Evolutionary conservation across 176 grass and related monocot genomes (phyloP).

Genomic region (Carex pumila): DNA sequence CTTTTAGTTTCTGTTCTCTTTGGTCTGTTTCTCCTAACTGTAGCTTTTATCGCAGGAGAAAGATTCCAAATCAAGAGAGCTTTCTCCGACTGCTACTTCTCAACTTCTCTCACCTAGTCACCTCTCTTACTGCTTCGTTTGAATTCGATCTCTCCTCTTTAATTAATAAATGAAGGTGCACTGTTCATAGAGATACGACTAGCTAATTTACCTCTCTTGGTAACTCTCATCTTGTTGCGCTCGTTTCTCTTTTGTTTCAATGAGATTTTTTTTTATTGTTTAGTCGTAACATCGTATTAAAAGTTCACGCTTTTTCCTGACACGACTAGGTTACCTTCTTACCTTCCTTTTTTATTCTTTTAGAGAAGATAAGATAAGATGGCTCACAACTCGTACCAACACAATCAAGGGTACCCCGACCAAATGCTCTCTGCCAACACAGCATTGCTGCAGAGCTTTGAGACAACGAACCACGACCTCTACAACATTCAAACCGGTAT

Average conservation of each 20-base stretch:
- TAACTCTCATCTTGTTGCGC: neutral
- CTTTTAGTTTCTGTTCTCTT: conserved; percentile 12
- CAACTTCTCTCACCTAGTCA: neutral
- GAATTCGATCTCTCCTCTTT: neutral
- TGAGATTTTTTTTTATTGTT: neutral
- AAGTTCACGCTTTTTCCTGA: conserved; percentile 4
- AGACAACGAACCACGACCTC: conserved; percentile 39
- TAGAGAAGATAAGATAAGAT: conserved; percentile 28
- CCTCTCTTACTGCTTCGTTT: conserved; percentile 8
- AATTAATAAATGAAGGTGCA: neutral
- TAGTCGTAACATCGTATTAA: conserved; percentile 30
- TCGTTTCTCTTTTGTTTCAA: neutral
- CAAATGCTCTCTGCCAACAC: conserved; percentile 17
- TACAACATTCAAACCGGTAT: conserved; percentile 57
- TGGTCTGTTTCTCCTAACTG: conserved; percentile 22
- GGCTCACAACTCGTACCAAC: conserved; percentile 53
- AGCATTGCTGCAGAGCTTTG: conserved; percentile 41
- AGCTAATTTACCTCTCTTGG: neutral
- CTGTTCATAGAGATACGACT: neutral
- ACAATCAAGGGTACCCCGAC: conserved; percentile 44
- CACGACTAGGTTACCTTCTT: conserved; percentile 26
- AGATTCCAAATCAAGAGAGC: conserved; percentile 16
- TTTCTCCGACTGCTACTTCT: conserved; percentile 25
- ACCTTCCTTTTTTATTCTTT: conserved; percentile 22
- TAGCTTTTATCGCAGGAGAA: conserved; percentile 25